These are phyloP conservation scores for Abrus pulchellus DNA, from an alignment of 306 rosid species.

Conservation along the genomic window DNA sequence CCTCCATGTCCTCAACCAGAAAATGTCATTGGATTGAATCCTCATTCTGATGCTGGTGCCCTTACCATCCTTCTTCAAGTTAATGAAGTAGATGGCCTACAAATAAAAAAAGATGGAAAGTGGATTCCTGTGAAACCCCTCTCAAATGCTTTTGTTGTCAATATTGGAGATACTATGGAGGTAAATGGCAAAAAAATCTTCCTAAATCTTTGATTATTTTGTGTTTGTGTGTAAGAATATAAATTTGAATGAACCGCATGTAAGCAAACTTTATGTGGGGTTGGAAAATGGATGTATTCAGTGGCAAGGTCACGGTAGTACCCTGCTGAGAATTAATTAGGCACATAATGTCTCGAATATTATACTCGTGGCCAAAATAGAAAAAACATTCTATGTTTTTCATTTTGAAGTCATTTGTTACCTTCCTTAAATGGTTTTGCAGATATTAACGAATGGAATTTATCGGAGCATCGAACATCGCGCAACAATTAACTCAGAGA, in stretches of 20 bases:
- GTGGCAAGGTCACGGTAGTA: too few species aligned
- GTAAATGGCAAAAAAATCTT: background rate
- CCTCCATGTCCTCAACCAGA: slow-evolving; percentile 63
- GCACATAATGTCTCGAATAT: too few species aligned
- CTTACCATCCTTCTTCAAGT: slow-evolving; percentile 56
- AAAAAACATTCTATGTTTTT: too few species aligned
- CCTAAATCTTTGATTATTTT: too few species aligned
- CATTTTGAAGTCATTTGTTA: too few species aligned
- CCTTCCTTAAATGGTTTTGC: too few species aligned
- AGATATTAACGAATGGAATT: slow-evolving; percentile 8
- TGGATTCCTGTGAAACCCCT: slow-evolving; percentile 55
- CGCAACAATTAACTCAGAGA: background rate
- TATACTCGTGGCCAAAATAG: too few species aligned
- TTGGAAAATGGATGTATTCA: too few species aligned
- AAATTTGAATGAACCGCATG: too few species aligned
- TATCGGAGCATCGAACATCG: background rate
- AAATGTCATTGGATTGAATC: slow-evolving; percentile 47
- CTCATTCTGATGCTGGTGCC: slow-evolving; percentile 54
- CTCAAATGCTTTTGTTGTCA: slow-evolving; percentile 49
- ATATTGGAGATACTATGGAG: slow-evolving; percentile 47
- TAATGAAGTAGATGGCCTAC: slow-evolving; percentile 55
- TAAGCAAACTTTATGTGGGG: too few species aligned
- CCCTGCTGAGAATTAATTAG: too few species aligned
- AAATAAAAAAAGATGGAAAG: slow-evolving; percentile 50
- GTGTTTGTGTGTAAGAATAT: too few species aligned